Percentiles rank a stretch among this genome's conserved stretches.
Evolutionary conservation across 2,329 filamentous ascomycete genomes (phyloP).

Genomic region (Bipolaris oryzae): DNA sequence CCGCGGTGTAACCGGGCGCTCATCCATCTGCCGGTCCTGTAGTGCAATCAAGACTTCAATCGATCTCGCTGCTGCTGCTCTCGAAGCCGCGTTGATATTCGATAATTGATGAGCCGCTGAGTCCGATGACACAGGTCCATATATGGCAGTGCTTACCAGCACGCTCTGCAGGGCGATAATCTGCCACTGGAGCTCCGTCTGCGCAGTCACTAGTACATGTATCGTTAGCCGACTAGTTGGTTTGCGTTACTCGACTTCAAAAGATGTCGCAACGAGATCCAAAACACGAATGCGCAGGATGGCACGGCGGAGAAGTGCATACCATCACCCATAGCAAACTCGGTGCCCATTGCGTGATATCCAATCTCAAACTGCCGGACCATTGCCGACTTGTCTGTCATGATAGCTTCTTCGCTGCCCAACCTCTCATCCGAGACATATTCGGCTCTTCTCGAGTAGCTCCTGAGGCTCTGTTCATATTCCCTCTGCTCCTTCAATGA

Average conservation of each 20-base stretch:
- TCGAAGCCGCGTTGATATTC: slow-evolving; percentile 39
- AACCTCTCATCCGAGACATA: slow-evolving; percentile 36
- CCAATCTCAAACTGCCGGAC: slow-evolving; percentile 40
- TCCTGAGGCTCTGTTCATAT: slow-evolving; percentile 33
- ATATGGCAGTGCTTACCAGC: slow-evolving; percentile 42
- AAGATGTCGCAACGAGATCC: neutral
- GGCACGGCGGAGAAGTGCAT: slow-evolving; percentile 7
- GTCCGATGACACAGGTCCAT: slow-evolving; percentile 43
- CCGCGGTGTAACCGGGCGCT: slow-evolving; percentile 20
- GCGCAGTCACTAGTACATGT: slow-evolving; percentile 33
- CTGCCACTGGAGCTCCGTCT: slow-evolving; percentile 42
- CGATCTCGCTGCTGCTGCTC: slow-evolving; percentile 32
- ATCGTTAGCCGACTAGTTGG: slow-evolving; percentile 1
- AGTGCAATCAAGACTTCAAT: slow-evolving; percentile 40
- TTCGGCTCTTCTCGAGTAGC: slow-evolving; percentile 36
- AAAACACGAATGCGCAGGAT: neutral
- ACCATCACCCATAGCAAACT: slow-evolving; percentile 45
- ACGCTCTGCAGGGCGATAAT: slow-evolving; percentile 45
- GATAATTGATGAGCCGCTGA: slow-evolving; percentile 42
- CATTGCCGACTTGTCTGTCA: slow-evolving; percentile 43
- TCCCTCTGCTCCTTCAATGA: slow-evolving; percentile 43
- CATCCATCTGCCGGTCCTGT: slow-evolving; percentile 32
- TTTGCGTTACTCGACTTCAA: neutral
- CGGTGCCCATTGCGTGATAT: slow-evolving; percentile 33
- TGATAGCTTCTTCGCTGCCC: slow-evolving; percentile 36